phyloP scores from a whole-genome alignment of 1,284 basidiomycete species.

The Puccinia coronata region DNA sequence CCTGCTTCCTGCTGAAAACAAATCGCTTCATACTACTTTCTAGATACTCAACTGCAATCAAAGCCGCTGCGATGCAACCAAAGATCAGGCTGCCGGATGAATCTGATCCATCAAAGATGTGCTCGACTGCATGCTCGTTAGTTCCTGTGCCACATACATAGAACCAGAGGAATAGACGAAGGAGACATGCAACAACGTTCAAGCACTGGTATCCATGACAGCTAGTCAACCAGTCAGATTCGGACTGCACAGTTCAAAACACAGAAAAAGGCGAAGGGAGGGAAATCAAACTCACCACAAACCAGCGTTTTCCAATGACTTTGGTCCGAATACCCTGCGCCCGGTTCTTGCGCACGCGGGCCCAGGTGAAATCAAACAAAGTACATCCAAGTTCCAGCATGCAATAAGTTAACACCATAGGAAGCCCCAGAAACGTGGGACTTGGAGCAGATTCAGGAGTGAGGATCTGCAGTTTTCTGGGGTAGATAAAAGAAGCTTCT shows the following conservation, averaged over 20 bases:
- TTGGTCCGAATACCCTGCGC: constrained; percentile 46
- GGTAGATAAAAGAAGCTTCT: constrained; percentile 11
- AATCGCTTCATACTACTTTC: no score
- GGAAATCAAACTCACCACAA: constrained; percentile 24
- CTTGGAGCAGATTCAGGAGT: no score
- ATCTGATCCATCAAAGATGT: not conserved
- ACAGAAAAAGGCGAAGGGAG: not conserved
- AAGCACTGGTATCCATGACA: constrained; percentile 33
- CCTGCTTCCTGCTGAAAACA: not conserved
- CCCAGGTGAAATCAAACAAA: constrained; percentile 47
- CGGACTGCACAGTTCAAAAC: not conserved
- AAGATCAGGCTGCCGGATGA: constrained; percentile 15
- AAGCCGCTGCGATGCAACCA: not conserved
- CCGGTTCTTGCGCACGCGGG: constrained; percentile 43
- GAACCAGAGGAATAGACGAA: constrained; percentile 19
- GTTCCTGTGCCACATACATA: not conserved
- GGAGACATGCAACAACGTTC: constrained; percentile 26
- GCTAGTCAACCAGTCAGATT: constrained; percentile 32
- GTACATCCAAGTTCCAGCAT: constrained; percentile 24
- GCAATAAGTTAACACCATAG: not conserved
- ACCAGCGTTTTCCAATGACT: constrained; percentile 31
- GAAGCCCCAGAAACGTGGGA: not conserved
- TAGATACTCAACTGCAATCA: constrained; percentile 22
- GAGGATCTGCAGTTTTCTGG: not conserved
- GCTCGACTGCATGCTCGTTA: not conserved